phyloP scores from a whole-genome alignment of 139 green algal genomes.

The Zygnema circumcarinatum region DNA sequence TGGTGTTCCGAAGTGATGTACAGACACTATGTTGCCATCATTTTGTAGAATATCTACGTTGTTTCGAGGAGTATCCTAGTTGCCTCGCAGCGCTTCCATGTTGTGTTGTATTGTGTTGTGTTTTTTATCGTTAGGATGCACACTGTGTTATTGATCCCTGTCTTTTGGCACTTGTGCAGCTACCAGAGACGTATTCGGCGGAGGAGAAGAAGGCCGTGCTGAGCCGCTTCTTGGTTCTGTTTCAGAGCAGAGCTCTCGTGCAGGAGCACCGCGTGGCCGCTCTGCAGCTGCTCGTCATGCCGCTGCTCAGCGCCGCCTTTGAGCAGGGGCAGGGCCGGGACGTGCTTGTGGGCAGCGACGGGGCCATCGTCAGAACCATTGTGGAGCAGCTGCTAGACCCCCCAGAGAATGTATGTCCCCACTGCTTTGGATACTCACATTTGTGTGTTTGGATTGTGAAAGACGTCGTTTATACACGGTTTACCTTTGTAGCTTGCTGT shows the following conservation, averaged over 20 bases:
- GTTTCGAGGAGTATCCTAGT: too few species aligned
- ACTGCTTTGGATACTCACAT: not conserved
- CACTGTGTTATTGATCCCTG: too few species aligned
- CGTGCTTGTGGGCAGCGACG: conserved; percentile 56
- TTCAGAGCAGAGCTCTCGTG: conserved; percentile 41
- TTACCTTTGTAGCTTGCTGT: not conserved
- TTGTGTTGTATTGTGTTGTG: too few species aligned
- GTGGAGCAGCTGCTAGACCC: conserved; percentile 65
- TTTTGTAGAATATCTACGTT: too few species aligned
- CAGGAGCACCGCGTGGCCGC: conserved; percentile 69
- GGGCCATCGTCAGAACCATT: conserved; percentile 60
- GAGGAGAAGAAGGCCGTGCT: conserved; percentile 66
- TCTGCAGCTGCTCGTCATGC: conserved; percentile 80
- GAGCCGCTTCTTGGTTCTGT: conserved; percentile 69
- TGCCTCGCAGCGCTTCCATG: too few species aligned
- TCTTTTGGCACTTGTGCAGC: too few species aligned
- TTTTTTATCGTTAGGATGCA: too few species aligned
- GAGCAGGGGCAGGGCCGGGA: conserved; percentile 44
- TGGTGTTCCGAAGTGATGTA: too few species aligned
- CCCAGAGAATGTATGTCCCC: conserved; percentile 56
- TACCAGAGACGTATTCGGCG: conserved; percentile 51
- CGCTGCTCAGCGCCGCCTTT: conserved; percentile 75
- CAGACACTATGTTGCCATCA: too few species aligned
- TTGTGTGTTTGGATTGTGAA: not conserved
- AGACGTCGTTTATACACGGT: not conserved